Conservation (phyloP, 257 asterid genomes). For the Penstemon newberryi region DNA sequence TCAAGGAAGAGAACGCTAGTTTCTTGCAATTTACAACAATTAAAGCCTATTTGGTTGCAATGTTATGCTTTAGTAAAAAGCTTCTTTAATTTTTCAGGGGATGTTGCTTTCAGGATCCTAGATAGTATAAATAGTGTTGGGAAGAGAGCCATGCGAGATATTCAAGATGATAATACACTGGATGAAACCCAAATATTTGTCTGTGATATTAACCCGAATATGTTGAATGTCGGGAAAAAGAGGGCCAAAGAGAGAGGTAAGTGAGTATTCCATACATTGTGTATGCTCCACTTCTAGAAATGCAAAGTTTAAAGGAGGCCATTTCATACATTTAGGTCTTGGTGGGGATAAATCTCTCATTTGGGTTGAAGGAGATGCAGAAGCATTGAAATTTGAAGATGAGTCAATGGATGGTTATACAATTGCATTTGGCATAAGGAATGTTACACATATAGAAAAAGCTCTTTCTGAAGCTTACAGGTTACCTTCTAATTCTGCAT, state of each 20-base stretch:
- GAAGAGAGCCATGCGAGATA: constrained; percentile 60
- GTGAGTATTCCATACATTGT: constrained; percentile 4
- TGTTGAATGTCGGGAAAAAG: constrained; percentile 82
- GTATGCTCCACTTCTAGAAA: neutral
- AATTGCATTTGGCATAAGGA: constrained; percentile 96
- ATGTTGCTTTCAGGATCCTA: constrained; percentile 89
- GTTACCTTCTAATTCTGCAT: constrained; percentile 33
- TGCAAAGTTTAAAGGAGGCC: neutral
- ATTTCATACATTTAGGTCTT: constrained; percentile 46
- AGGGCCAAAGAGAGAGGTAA: constrained; percentile 82
- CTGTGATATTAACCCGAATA: constrained; percentile 88
- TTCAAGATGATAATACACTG: constrained; percentile 52
- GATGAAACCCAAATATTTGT: constrained; percentile 76
- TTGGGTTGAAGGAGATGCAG: constrained; percentile 98
- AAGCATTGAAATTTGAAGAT: constrained; percentile 71
- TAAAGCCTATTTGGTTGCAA: constrained; percentile 18
- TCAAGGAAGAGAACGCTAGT: constrained; percentile 17
- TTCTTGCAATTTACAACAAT: constrained; percentile 7
- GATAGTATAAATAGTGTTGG: constrained; percentile 55
- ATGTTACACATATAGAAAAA: constrained; percentile 89
- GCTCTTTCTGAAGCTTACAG: constrained; percentile 91
- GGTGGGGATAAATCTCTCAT: constrained; percentile 59
- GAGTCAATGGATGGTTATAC: constrained; percentile 91
- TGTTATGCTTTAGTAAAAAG: constrained; percentile 27
- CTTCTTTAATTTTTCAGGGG: constrained; percentile 67